These are phyloP conservation scores for Vitis cinerea DNA, from an alignment of 164 flowering plant genomes.

Conservation along the genomic window DNA sequence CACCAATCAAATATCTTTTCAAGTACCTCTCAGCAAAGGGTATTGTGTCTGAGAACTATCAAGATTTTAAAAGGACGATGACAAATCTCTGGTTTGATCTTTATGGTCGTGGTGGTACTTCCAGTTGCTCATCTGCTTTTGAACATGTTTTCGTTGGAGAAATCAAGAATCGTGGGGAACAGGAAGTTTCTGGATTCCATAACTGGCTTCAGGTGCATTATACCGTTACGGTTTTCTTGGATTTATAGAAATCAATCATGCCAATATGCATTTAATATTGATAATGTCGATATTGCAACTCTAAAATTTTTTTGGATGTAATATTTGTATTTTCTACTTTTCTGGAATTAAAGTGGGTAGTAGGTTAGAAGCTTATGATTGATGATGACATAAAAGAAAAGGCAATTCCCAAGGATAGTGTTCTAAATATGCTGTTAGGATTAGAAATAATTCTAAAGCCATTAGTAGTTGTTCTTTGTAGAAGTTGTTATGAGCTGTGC, in stretches of 20 bases:
- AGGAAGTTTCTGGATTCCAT: conserved; percentile 90
- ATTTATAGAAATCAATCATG: background rate
- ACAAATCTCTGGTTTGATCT: conserved; percentile 82
- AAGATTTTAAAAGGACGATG: conserved; percentile 72
- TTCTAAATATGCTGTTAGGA: too few species aligned
- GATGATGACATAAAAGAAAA: too few species aligned
- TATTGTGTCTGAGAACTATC: conserved; percentile 38
- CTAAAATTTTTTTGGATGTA: too few species aligned
- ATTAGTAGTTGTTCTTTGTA: background rate
- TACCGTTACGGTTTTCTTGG: background rate
- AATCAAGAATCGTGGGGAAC: conserved; percentile 69
- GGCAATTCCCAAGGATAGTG: too few species aligned
- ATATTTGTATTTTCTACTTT: too few species aligned
- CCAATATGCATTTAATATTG: background rate
- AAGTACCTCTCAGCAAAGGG: conserved; percentile 67
- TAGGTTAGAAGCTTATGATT: too few species aligned
- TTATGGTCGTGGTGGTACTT: conserved; percentile 83
- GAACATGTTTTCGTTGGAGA: conserved; percentile 99
- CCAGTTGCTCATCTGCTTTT: conserved; percentile 80
- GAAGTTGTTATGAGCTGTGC: background rate
- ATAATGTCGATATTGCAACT: too few species aligned
- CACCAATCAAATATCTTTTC: conserved; percentile 88
- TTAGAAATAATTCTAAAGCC: background rate
- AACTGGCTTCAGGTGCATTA: conserved; percentile 91
- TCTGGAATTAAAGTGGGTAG: too few species aligned